These are phyloP conservation scores for Capronia coronata DNA, from an alignment of 2,329 filamentous ascomycete genomes.

Conservation along the genomic window DNA sequence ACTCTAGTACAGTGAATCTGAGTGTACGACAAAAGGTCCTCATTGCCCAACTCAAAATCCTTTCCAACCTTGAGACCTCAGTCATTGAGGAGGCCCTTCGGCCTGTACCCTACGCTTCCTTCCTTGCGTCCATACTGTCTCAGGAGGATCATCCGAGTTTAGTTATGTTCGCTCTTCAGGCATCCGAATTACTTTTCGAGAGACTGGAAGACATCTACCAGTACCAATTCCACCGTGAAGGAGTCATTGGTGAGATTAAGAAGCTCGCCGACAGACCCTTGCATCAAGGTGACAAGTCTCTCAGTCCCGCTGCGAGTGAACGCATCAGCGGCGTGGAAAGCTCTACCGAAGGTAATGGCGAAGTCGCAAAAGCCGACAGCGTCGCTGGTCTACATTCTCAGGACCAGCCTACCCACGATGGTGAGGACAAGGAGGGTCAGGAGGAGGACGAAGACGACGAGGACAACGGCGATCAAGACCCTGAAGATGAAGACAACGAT, in stretches of 20 bases:
- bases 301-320: constrained; percentile 30
- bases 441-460: constrained; percentile 51
- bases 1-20: constrained; percentile 94
- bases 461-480: constrained; percentile 47
- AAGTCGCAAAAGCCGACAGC: not conserved
- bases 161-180: constrained; percentile 80
- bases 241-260: constrained; percentile 83
- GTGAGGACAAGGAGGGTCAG: constrained; percentile 47
- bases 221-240: constrained; percentile 95
- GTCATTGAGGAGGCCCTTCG: constrained; percentile 81
- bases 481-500: constrained; percentile 42
- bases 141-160: constrained; percentile 88
- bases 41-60: constrained; percentile 93
- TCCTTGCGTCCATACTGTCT: constrained; percentile 87
- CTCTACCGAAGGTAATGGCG: not conserved
- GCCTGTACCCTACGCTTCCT: constrained; percentile 89
- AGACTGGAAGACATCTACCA: constrained; percentile 82
- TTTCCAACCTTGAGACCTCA: constrained; percentile 81
- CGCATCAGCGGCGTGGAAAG: constrained; percentile 24
- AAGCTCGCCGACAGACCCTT: constrained; percentile 57
- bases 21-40: constrained; percentile 92
- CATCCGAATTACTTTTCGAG: constrained; percentile 77
- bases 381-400: constrained; percentile 27
- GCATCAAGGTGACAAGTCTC: constrained; percentile 6
- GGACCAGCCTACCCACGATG: constrained; percentile 35